Conservation (phyloP, 192 early-diverging fungal species). For the Cladochytrium replicatum region DNA sequence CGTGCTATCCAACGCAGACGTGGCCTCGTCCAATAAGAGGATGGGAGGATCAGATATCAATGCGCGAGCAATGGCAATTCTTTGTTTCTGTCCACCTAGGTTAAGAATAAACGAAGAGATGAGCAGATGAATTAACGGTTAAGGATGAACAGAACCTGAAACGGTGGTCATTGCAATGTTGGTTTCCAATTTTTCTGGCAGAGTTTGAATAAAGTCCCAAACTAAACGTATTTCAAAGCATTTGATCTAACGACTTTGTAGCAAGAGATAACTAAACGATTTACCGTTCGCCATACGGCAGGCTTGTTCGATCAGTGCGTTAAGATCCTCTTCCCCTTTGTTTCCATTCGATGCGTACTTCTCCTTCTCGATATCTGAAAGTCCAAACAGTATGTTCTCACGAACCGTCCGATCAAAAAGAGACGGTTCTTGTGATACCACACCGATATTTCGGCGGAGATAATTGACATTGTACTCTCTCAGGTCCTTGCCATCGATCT, state of each 20-base stretch:
- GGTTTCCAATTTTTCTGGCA: conserved; percentile 76
- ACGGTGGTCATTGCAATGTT: conserved; percentile 59
- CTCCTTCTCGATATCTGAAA: conserved; percentile 8
- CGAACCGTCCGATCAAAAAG: conserved; percentile 63
- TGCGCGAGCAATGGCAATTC: conserved; percentile 74
- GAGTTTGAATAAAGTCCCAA: conserved; percentile 71
- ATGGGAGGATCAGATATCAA: conserved; percentile 69
- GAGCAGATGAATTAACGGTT: too few species aligned
- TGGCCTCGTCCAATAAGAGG: conserved; percentile 83
- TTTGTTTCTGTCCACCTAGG: conserved; percentile 16
- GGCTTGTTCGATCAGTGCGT: conserved; percentile 29
- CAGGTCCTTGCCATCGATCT: conserved; percentile 39
- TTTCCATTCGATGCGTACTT: background rate
- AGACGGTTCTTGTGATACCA: conserved; percentile 80
- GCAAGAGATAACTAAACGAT: too few species aligned
- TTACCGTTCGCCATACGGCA: conserved; percentile 60
- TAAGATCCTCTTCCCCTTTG: too few species aligned
- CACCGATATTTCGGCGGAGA: conserved; percentile 62
- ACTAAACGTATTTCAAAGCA: too few species aligned
- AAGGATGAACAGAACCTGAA: conserved; percentile 56
- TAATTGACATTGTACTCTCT: conserved; percentile 52
- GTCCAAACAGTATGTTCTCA: conserved; percentile 31
- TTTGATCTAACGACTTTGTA: too few species aligned
- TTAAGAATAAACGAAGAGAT: too few species aligned
- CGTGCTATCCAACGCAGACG: conserved; percentile 74